A percentile compares a stretch with the other conserved stretches of the same genome.
Conservation (phyloP, 2,329 filamentous ascomycete species). For the Fusarium liriodendri region DNA sequence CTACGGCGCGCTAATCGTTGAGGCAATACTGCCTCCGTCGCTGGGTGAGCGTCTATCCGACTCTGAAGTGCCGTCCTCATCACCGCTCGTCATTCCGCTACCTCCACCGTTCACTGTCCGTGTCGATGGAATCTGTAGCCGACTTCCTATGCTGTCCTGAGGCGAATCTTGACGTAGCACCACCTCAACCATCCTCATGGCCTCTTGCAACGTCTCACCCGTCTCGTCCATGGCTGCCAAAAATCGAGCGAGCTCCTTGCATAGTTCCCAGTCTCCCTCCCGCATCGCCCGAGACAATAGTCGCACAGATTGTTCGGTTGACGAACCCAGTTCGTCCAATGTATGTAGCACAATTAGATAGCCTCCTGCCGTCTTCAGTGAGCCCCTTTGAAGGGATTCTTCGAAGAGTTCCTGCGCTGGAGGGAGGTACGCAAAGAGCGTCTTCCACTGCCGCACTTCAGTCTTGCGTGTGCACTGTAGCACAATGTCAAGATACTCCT, state of each 20-base stretch:
- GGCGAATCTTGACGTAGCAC: conserved; percentile 45
- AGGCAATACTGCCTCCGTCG: conserved; percentile 52
- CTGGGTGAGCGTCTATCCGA: conserved; percentile 53
- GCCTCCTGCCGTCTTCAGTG: conserved; percentile 93
- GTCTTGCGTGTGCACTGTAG: conserved; percentile 98
- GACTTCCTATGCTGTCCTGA: conserved; percentile 42
- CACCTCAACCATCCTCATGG: conserved; percentile 71
- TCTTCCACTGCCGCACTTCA: conserved; percentile 93
- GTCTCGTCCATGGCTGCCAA: conserved; percentile 90
- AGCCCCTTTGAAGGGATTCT: conserved; percentile 85
- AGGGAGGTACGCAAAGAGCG: conserved; percentile 90
- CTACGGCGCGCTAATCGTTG: conserved; percentile 46
- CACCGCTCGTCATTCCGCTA: conserved; percentile 44
- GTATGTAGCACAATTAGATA: conserved; percentile 97
- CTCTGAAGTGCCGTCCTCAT: conserved; percentile 49
- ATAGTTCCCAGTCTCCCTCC: conserved; percentile 93
- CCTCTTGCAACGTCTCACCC: conserved; percentile 81
- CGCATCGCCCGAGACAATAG: conserved; percentile 83
- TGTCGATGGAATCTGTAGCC: conserved; percentile 48
- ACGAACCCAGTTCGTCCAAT: conserved; percentile 74
- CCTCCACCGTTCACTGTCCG: conserved; percentile 47
- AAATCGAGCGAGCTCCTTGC: conserved; percentile 95
- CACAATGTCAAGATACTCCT: conserved; percentile 92
- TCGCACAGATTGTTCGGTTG: conserved; percentile 82
- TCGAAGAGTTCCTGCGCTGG: conserved; percentile 94